Evolutionary conservation across 352 stramenopile genomes (phyloP).

Genomic region (Phytophthora megakarya): DNA sequence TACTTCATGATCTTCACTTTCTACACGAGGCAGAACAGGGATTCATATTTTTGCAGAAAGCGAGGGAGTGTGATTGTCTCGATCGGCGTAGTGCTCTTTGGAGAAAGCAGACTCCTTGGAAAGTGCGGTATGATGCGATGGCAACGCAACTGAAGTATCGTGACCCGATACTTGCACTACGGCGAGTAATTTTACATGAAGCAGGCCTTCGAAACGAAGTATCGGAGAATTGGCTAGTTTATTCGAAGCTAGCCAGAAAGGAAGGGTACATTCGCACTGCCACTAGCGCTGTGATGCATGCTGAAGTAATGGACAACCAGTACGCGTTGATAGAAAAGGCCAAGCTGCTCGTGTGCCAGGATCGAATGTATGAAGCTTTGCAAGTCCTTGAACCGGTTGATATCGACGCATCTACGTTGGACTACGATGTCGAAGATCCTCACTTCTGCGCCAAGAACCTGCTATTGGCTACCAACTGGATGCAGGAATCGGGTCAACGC

Average conservation of each 20-base stretch:
- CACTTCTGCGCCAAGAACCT: conserved; percentile 88
- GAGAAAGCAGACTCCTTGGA: conserved; percentile 69
- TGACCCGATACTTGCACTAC: conserved; percentile 83
- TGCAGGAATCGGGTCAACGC: conserved; percentile 94
- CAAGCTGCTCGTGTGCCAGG: conserved; percentile 81
- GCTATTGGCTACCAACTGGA: conserved; percentile 96
- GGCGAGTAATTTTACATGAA: conserved; percentile 77
- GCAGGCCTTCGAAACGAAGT: conserved; percentile 65
- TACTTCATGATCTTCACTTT: conserved; percentile 80
- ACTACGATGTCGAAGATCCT: conserved; percentile 76
- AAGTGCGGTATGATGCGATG: conserved; percentile 71
- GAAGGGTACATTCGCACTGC: conserved; percentile 83
- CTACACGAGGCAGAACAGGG: conserved; percentile 77
- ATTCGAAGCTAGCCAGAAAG: conserved; percentile 84
- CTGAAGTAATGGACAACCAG: conserved; percentile 73
- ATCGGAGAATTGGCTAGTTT: conserved; percentile 83
- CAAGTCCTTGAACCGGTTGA: conserved; percentile 84
- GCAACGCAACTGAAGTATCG: conserved; percentile 82
- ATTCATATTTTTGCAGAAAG: conserved; percentile 58
- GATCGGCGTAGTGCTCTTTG: conserved; percentile 49
- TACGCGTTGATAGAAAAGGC: conserved; percentile 80
- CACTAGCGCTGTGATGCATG: conserved; percentile 86
- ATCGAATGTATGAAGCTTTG: conserved; percentile 85
- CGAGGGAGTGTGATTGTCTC: conserved; percentile 25
- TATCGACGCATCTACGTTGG: conserved; percentile 75